Base-by-base conservation (phyloP, 345 rosid species). In the Jatropha curcas region DNA sequence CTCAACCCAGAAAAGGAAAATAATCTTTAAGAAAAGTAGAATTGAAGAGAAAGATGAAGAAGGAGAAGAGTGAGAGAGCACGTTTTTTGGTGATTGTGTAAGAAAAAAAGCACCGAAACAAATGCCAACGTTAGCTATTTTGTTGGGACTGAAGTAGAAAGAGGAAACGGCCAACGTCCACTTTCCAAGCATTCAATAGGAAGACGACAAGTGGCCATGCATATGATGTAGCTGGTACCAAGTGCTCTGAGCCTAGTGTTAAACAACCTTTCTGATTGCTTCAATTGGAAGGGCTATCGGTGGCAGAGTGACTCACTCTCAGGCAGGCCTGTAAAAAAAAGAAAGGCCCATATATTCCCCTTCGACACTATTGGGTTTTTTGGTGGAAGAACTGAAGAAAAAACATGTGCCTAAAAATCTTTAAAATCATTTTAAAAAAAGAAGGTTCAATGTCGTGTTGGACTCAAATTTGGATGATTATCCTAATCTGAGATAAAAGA, bases 101-200 rank as follows among this genome's bases (percentile, higher is more conserved):
- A 19, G 22, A 25, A 50, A 31, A 30, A 22, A 25, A 16, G 43
- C 46, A 68, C 8, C 37, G 39, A 59, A 75, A 75, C 79, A 57
- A 53, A 75, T 52, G 77, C 65, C 85, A 84, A 77, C 75, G 85
- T 75, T 31, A 50, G 76, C 82, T 69, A 33, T 37, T 76, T 74
- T 74, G 76, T 79, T 25, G 41, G 67, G 61, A 60, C 50, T n/a
- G 46, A n/a, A 2, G 30, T 35, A 34, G 20, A 12, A 28, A 7
- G 64, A 62, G 50, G 77, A 66, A 79, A 67, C 31, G 13, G 80
- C 73, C 80, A 74, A 60, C 33, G 14, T 37, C n/a, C 62, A 39
- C 57, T 68, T 60, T 68, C 25, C 33, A 14, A 4, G 46, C 19
- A 16, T 30, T 30, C 74, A 71, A 41, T 56, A 3, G 5, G 2